Evolutionary conservation across 495 filamentous ascomycete species (phyloP), one percentile per base, ranked within the genome.

Genomic region (Immersiella caudata): DNA sequence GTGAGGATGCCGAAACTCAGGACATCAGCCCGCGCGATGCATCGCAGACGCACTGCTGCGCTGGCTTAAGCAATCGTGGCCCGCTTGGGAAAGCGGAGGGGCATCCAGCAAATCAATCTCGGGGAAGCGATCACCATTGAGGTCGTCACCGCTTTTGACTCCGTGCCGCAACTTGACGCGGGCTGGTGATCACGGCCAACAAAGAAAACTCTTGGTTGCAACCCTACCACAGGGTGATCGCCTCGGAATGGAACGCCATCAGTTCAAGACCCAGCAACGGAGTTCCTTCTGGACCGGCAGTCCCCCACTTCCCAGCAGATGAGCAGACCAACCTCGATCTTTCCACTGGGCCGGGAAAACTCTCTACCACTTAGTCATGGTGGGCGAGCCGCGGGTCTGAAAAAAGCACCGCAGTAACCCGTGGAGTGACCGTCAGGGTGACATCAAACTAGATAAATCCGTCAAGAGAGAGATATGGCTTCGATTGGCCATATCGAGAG

Each of bases 151-250:
- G 46, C 14, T 21, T 22, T 51, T 21, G 61, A 21, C 49, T 51
- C 46, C 2, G n/a, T 64, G 60, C 35, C 64, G 62, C 59, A 12
- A 6, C 62, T 58, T 24, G 6, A 26, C 20, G 20, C 9, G 20
- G 36, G 16, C 51, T 46, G 21, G 33, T 40, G 56, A 66, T 65
- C 63, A 33, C 25, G 50, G 57, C 20, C 51, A 36, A 62, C 69
- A 66, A 50, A 20, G 22, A 62, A 36, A 21, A 20, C 21, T 18
- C 49, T 66, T 70, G 60, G 50, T 25, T 71, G 65, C 46, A 46
- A 63, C 69, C 66, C 62, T 40, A 50, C 55, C 24, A 55, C 62
- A 56, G 57, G 55, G 59, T 65, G 69, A 68, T 71, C 51, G 58
- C 36, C 29, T 58, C 60, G 56, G 61, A 27, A 36, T 63, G 61